Percentiles rank a stretch among this genome's conserved stretches.
phyloP scores from a whole-genome alignment of 192 early-diverging fungal species.

The Coemansia sp. region DNA sequence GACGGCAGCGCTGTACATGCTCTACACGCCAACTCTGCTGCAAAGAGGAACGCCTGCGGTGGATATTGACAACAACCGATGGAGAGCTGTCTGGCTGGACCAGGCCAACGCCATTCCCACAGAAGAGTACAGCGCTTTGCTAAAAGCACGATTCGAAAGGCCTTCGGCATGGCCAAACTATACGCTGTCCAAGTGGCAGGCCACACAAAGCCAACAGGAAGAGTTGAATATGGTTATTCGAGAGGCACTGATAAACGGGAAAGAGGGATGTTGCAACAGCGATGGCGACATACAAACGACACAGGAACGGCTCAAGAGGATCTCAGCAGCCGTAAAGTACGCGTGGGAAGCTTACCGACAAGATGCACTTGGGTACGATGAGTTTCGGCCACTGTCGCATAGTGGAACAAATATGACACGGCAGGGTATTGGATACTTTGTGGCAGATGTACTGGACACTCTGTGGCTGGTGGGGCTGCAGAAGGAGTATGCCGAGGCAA shows the following conservation, averaged over 20 bases:
- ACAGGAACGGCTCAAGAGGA: constrained; percentile 53
- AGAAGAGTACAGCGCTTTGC: constrained; percentile 15
- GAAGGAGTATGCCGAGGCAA: constrained; percentile 71
- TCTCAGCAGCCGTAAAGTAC: constrained; percentile 69
- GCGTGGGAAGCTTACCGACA: constrained; percentile 80
- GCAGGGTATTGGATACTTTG: constrained; percentile 73
- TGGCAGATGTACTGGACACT: constrained; percentile 88
- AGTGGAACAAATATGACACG: constrained; percentile 64
- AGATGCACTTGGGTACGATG: constrained; percentile 83
- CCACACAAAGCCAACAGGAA: constrained; percentile 18
- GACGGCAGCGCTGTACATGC: not conserved
- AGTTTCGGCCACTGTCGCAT: constrained; percentile 75
- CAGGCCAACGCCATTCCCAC: constrained; percentile 16
- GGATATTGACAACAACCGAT: not conserved
- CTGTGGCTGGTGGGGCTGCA: constrained; percentile 73
- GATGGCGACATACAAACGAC: not conserved
- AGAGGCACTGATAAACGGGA: constrained; percentile 5
- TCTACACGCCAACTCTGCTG: not conserved
- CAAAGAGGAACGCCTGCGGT: not conserved
- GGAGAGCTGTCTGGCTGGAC: constrained; percentile 10
- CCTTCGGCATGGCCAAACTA: constrained; percentile 14
- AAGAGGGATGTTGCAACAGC: not conserved
- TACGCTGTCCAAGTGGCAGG: constrained; percentile 27
- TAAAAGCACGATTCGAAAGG: constrained; percentile 7
- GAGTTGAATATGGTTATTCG: constrained; percentile 27